Conservation (phyloP, 106 monocot genomes). For the Phalaenopsis aphrodite region DNA sequence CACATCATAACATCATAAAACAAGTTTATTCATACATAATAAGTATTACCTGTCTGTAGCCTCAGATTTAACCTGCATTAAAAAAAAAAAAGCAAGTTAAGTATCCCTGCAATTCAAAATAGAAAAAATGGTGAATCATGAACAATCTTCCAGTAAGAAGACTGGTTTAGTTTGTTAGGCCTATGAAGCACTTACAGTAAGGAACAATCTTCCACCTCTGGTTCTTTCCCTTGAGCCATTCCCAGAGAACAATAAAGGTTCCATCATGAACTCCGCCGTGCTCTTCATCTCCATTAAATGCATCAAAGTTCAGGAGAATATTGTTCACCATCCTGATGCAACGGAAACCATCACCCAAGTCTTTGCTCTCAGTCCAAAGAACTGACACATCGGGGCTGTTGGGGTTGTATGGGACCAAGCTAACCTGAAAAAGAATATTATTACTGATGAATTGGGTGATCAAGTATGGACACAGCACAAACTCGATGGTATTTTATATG, state of each 20-base stretch:
- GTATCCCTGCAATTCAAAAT: not conserved
- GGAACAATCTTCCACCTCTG: conserved; percentile 37
- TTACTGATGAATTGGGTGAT: not conserved
- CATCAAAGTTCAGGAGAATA: conserved; percentile 31
- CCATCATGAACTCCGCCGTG: conserved; percentile 31
- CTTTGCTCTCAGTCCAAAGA: conserved; percentile 28
- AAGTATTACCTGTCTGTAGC: not conserved
- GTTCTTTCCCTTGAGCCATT: conserved; percentile 32
- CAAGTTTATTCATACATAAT: not conserved
- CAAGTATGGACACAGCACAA: too few species aligned
- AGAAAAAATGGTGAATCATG: not conserved
- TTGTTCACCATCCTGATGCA: conserved; percentile 36
- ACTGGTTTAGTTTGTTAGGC: too few species aligned
- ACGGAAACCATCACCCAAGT: conserved; percentile 25
- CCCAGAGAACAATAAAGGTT: conserved; percentile 23
- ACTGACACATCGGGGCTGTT: conserved; percentile 19
- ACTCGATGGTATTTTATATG: too few species aligned
- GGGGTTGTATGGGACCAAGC: conserved; percentile 21
- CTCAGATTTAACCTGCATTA: not conserved
- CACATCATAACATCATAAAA: not conserved
- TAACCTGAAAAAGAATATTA: conserved; percentile 9
- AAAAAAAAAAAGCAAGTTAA: not conserved
- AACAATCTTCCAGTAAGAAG: not conserved
- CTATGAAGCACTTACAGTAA: conserved; percentile 21
- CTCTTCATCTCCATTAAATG: conserved; percentile 25